Base-by-base conservation (phyloP, 1,284 basidiomycete genomes). In the Naganishia liquefaciens region DNA sequence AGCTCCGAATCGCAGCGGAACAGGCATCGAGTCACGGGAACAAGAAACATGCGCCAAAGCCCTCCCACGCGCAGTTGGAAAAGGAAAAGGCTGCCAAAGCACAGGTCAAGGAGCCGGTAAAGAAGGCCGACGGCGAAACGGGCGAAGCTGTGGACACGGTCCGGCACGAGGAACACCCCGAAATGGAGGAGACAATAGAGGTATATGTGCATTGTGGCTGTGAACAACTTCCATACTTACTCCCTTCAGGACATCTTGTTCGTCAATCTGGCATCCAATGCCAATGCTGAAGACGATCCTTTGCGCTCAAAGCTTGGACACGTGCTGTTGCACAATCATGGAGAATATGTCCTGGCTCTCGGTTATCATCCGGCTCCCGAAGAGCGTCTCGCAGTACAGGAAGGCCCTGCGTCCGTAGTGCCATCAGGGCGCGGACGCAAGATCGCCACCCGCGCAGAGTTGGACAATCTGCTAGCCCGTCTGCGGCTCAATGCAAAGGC, bases 311-410 rank as follows among this genome's bases (percentile, higher is more conserved):
- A 69, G 54, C 66, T 79, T 23, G 76, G 75, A 2, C 67, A 72
- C 0, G 53, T 68, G 3, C 51, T 79, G 17, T 54, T 78, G 2
- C 72, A 70, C 42, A 68, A 70, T n/a, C 77, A 78, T 55, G 78
- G 78, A 47, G 78, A 79, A 68, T 54, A 71, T 33, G 57, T 79
- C 10, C 60, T 79, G 28, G 44, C 73, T 0, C 71, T 79, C 13
- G 77, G 77, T 4, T 69, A 68, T n/a, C 75, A 77, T 62, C 74
- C 75, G 0, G 66, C 73, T 25, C 70, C 46, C 19, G 53, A 42
- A 37, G 52, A 54, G 28, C 73, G 11, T 25, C 65, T 27, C 61
- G 69, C 19, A 50, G 33, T 28, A 6, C 50, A 69, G 5, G 54
- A 60, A 13, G 55, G 49, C 15, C 10, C 63, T 15, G 54, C 68